Evolutionary conservation across 352 stramenopile species (phyloP), one percentile per base, ranked within the genome.

Genomic region (Phytophthora ramorum): DNA sequence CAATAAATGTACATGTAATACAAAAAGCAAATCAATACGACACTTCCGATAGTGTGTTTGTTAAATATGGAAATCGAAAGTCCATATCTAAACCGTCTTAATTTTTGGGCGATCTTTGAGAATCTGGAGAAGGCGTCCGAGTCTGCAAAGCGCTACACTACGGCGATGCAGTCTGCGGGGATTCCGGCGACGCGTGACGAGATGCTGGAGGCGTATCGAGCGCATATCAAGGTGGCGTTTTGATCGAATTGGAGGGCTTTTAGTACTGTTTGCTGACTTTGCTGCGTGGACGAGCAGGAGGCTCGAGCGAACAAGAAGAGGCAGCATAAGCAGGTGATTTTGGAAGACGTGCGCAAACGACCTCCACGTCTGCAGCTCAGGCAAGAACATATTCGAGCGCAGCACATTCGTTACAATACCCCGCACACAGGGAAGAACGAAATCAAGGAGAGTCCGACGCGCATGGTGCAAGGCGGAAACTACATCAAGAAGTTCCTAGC

Each of bases 281-380:
- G 34, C 34, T 40, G 2, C 13, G 22, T 46, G 16, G 7, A n/a
- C 26, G 35, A 45, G 30, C 37, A 90, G 81, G 79, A 85, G 19
- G 38, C 67, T 1, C 71, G 78, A 55, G 76, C 78, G 34, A 67
- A 43, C 7, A 78, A 73, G 53, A 89, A 81, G 64, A 69, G 61
- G 38, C 73, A 75, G 30, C 77, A 89, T 56, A 91, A 90, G 54
- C 67, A 79, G 46, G 74, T 91, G 34, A 86, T 91, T 66, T 58
- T 91, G 16, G 73, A 85, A 44, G 77, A 82, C 28, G 55, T 75
- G 13, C 79, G 68, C 32, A 78, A 72, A 51, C 76, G 66, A 7
- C 69, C 74, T 26, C 75, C 80, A 9, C 76, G 78, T 17, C 41
- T 87, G 8, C 48, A 80, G 41, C 57, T 87, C 14, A 81, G 83